Percentiles rank a stretch among this genome's conserved stretches.
phyloP scores from a whole-genome alignment of 148 eudicot genomes.

The Persicaria maculosa region DNA sequence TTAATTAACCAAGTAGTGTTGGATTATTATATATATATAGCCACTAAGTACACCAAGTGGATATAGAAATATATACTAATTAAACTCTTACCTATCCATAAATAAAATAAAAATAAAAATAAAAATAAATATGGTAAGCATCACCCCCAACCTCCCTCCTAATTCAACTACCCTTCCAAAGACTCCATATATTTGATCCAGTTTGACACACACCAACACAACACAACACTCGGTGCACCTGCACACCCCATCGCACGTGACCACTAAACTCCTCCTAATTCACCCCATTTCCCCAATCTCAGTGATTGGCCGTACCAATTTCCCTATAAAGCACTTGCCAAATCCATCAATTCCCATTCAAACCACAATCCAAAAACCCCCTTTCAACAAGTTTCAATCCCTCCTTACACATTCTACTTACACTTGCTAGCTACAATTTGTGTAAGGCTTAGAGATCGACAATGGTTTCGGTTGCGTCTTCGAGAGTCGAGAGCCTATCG shows the following conservation, averaged over 20 bases:
- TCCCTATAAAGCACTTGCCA: neutral
- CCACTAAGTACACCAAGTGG: no score
- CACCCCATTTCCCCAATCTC: neutral
- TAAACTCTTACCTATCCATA: no score
- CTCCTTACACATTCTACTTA: no score
- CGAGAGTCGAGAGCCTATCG: slow-evolving; percentile 68
- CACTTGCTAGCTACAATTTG: no score
- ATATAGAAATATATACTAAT: no score
- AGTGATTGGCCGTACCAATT: neutral
- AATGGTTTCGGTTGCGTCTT: slow-evolving; percentile 7
- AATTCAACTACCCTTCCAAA: neutral
- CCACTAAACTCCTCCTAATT: neutral
- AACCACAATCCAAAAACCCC: neutral
- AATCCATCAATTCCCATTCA: neutral
- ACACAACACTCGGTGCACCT: no score
- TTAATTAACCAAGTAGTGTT: no score
- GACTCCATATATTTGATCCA: no score
- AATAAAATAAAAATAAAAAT: no score
- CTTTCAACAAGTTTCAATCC: no score
- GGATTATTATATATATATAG: no score
- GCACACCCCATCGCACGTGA: neutral
- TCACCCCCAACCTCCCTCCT: neutral
- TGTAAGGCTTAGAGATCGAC: neutral
- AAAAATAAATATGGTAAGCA: no score
- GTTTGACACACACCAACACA: neutral